phyloP scores from a whole-genome alignment of 768 basidiomycete species.

The Russula olivacea region DNA sequence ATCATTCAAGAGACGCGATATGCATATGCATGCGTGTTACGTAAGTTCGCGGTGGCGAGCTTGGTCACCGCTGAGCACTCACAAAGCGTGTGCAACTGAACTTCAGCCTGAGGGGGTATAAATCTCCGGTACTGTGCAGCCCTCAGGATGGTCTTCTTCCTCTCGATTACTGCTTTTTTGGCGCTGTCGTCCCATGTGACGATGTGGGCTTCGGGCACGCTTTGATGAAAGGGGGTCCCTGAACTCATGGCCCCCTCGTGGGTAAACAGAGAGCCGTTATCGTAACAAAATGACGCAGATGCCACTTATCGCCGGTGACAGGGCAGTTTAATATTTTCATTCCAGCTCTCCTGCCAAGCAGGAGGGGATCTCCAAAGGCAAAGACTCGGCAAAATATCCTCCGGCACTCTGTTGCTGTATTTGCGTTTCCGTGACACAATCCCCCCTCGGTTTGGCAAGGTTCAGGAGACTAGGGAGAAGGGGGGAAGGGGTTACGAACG shows the following conservation, averaged over 20 bases:
- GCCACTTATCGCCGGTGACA: slow-evolving; percentile 8
- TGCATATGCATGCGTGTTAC: background rate
- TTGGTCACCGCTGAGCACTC: background rate
- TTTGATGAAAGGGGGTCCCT: background rate
- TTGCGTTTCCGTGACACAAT: background rate
- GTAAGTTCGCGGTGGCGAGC: background rate
- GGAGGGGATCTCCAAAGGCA: background rate
- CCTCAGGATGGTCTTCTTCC: background rate
- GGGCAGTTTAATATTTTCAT: slow-evolving; percentile 5
- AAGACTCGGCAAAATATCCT: background rate
- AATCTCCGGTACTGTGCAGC: background rate
- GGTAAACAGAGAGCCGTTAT: background rate
- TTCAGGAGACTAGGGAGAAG: background rate
- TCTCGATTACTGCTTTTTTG: background rate
- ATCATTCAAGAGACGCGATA: background rate
- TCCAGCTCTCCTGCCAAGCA: background rate
- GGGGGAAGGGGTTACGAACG: background rate
- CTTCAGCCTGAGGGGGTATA: background rate
- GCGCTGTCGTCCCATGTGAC: slow-evolving; percentile 3
- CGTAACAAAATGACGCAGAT: background rate
- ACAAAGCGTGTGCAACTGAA: background rate
- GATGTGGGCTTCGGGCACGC: background rate
- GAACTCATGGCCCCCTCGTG: background rate
- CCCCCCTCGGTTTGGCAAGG: background rate
- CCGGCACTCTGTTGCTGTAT: background rate